Conservation (phyloP, 441 rosid genomes). For the Pelargonium fulgidum region DNA sequence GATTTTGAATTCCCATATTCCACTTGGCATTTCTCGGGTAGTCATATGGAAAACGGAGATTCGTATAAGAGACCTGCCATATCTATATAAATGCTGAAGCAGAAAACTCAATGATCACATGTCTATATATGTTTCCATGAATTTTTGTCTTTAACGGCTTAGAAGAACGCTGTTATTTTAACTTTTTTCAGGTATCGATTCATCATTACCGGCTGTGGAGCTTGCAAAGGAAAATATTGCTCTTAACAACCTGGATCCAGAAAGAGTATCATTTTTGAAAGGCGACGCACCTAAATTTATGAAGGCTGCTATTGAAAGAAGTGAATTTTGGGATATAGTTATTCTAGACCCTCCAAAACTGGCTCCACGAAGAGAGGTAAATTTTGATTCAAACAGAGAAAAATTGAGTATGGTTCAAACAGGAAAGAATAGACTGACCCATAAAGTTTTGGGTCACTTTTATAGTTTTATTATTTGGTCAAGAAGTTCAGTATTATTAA, state of each 20-base stretch:
- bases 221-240: conserved; percentile 68
- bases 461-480: background rate
- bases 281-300: conserved; percentile 70
- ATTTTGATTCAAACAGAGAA: background rate
- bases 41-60: no score
- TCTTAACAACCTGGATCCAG: conserved; percentile 66
- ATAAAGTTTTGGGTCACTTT: background rate
- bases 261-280: conserved; percentile 49
- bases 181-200: conserved; percentile 55
- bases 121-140: no score
- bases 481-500: background rate
- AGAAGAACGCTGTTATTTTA: background rate
- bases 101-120: no score
- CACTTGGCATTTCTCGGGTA: no score
- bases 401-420: background rate
- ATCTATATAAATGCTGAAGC: no score
- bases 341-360: conserved; percentile 89
- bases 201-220: conserved; percentile 79
- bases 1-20: no score
- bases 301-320: conserved; percentile 70
- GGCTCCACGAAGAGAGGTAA: conserved; percentile 58
- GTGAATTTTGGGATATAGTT: conserved; percentile 75
- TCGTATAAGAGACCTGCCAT: no score
- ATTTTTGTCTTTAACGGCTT: no score
- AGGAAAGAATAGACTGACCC: conserved; percentile 25